Evolutionary conservation across 1,284 basidiomycete species (phyloP).

Genomic region (Cryptococcus deneoformans): DNA sequence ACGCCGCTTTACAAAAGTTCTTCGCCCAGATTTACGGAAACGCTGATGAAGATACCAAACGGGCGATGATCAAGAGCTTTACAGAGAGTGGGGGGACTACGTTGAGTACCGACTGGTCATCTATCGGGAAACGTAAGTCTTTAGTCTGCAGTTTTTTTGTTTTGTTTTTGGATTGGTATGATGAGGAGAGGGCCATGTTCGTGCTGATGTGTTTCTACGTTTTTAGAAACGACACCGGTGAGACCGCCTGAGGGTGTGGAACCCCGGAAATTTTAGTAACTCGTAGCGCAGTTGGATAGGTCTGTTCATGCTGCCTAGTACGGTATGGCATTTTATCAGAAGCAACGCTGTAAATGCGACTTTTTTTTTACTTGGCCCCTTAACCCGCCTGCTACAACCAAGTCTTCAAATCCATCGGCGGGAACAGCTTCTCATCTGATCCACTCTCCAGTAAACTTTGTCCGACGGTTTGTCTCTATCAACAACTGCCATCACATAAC

Average conservation of each 20-base stretch:
- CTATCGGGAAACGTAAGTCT: slow-evolving; percentile 62
- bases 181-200: not conserved
- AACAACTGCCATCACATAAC: too few species aligned
- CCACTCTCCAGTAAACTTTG: too few species aligned
- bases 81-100: slow-evolving; percentile 87
- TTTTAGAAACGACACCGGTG: slow-evolving; percentile 50
- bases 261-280: slow-evolving; percentile 58
- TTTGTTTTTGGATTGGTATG: not conserved
- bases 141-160: slow-evolving; percentile 48
- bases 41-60: slow-evolving; percentile 80
- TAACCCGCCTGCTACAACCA: too few species aligned
- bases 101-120: slow-evolving; percentile 89
- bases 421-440: too few species aligned
- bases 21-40: slow-evolving; percentile 66
- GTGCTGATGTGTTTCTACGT: not conserved
- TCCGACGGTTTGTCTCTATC: too few species aligned
- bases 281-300: too few species aligned
- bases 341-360: too few species aligned
- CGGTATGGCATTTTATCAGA: too few species aligned
- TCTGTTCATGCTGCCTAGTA: too few species aligned
- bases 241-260: slow-evolving; percentile 79
- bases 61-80: slow-evolving; percentile 96
- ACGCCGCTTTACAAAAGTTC: slow-evolving; percentile 44
- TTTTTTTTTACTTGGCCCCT: too few species aligned
- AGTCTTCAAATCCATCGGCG: too few species aligned